Evolutionary conservation across 108 stramenopile genomes (phyloP).

Genomic region (Fistulifera solaris): DNA sequence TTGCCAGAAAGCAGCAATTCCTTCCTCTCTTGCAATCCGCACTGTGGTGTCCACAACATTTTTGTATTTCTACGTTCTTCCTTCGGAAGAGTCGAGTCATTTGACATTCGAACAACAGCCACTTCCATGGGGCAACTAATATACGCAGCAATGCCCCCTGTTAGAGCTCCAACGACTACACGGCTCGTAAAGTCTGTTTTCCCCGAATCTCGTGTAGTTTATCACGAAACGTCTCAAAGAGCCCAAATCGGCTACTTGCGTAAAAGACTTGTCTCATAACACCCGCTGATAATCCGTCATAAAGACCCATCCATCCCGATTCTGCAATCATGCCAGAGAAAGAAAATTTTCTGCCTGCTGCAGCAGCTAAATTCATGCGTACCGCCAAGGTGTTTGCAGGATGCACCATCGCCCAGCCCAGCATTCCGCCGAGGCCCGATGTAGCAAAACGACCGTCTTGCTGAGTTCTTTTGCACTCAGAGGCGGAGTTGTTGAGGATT

Average conservation of each 20-base stretch:
- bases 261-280: conserved; percentile 86
- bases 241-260: conserved; percentile 79
- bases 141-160: conserved; percentile 85
- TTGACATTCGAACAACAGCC: conserved; percentile 85
- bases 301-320: conserved; percentile 62
- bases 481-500: too few species aligned
- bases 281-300: conserved; percentile 87
- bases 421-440: conserved; percentile 77
- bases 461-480: too few species aligned
- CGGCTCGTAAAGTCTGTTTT: conserved; percentile 82
- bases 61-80: conserved; percentile 80
- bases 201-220: conserved; percentile 74
- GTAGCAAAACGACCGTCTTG: conserved; percentile 72
- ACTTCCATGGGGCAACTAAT: conserved; percentile 93
- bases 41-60: conserved; percentile 61
- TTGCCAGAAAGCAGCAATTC: conserved; percentile 82
- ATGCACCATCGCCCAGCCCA: conserved; percentile 86
- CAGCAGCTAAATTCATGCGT: conserved; percentile 73
- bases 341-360: conserved; percentile 57
- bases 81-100: conserved; percentile 75
- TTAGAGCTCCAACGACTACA: conserved; percentile 68
- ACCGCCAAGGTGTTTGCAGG: conserved; percentile 86
- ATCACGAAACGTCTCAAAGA: conserved; percentile 89
- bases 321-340: conserved; percentile 44
- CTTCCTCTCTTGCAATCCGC: conserved; percentile 78